Conservation (phyloP, 192 early-diverging fungal genomes). For the Physocladia obscura region DNA sequence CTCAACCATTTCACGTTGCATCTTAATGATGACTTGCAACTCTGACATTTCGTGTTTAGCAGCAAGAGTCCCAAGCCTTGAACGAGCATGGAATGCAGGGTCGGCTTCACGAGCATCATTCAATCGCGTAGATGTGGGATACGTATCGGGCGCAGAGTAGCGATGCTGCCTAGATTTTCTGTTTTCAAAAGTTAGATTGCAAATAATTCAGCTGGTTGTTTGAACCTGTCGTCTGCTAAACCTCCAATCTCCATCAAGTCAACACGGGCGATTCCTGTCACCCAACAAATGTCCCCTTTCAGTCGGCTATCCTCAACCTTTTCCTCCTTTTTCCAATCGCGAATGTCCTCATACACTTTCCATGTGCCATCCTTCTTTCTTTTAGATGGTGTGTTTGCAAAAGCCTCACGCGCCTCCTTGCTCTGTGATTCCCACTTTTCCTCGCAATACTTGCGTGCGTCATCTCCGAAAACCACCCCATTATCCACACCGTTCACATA, state of each 20-base stretch:
- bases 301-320: slow-evolving; percentile 9
- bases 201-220: not conserved
- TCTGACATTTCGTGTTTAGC: not conserved
- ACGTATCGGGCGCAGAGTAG: not conserved
- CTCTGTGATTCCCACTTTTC: not conserved
- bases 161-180: slow-evolving; percentile 8
- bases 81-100: not conserved
- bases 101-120: slow-evolving; percentile 3
- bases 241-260: slow-evolving; percentile 7
- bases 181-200: not conserved
- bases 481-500: slow-evolving; percentile 1
- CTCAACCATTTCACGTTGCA: slow-evolving; percentile 4
- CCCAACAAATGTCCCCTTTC: not conserved
- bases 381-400: not conserved
- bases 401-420: slow-evolving; percentile 2
- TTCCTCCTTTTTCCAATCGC: slow-evolving; percentile 1
- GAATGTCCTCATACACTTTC: slow-evolving; percentile 3
- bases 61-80: not conserved
- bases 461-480: not conserved
- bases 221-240: not conserved
- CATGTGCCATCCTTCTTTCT: not conserved
- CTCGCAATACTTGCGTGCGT: not conserved
- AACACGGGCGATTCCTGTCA: not conserved
- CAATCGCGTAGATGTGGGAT: not conserved
- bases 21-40: not conserved